Percentiles rank a stretch among this genome's conserved stretches.
phyloP scores from a whole-genome alignment of 345 rosid species.

The Lenwebbia sp. region DNA sequence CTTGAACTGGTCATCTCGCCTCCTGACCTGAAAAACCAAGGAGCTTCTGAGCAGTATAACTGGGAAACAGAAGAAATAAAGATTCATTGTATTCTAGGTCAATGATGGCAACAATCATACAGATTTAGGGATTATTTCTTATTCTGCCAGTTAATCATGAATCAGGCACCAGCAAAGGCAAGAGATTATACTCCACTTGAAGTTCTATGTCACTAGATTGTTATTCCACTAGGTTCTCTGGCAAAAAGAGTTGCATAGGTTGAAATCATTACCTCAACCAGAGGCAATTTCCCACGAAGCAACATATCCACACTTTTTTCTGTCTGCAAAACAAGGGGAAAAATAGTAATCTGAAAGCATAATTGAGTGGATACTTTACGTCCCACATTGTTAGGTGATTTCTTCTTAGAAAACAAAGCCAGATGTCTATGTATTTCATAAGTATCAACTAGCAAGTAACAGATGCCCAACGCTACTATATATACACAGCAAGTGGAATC shows the following conservation, averaged over 20 bases:
- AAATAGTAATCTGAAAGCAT: not conserved
- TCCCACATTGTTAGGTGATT: not conserved
- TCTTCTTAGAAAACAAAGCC: not conserved
- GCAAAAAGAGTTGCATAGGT: not conserved
- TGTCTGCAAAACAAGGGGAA: conserved; percentile 22
- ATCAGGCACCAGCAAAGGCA: not conserved
- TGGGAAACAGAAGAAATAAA: not conserved
- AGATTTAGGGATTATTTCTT: not conserved
- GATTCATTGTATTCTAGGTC: not conserved
- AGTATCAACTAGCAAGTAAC: not conserved
- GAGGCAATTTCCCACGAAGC: conserved; percentile 43
- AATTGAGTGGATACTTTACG: not conserved
- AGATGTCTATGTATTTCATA: not conserved
- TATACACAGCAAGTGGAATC: not conserved
- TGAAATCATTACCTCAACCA: conserved; percentile 45
- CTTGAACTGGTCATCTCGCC: conserved; percentile 26
- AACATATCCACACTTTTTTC: conserved; percentile 65
- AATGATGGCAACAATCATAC: not conserved
- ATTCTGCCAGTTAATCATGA: not conserved
- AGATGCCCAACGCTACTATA: not conserved
- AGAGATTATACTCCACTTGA: not conserved
- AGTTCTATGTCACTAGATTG: not conserved
- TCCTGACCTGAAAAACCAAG: conserved; percentile 32
- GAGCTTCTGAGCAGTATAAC: not conserved
- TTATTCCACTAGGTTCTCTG: not conserved